Percentiles rank a stretch among this genome's conserved stretches.
Evolutionary conservation across 257 asterid genomes (phyloP).

Genomic region (Knoxia roxburghii): DNA sequence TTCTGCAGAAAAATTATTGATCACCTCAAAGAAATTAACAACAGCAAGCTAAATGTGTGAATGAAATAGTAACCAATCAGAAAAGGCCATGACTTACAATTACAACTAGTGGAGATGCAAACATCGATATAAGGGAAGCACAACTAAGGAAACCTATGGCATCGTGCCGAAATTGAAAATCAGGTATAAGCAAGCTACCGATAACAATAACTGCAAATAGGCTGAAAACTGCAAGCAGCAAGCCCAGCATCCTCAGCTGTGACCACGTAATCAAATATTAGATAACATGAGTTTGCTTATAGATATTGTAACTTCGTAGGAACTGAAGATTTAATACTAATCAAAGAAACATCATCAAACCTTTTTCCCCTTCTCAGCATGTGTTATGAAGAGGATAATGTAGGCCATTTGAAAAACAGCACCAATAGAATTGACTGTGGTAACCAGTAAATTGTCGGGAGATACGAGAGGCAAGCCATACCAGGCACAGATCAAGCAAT

Average conservation of each 20-base stretch:
- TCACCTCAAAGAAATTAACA: not conserved
- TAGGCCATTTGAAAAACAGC: conserved; percentile 47
- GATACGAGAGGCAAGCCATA: conserved; percentile 61
- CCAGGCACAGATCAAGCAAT: conserved; percentile 68
- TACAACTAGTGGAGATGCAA: conserved; percentile 58
- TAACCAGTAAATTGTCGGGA: conserved; percentile 41
- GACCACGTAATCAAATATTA: conserved; percentile 1
- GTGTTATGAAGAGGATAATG: conserved; percentile 37
- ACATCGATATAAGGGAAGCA: conserved; percentile 61
- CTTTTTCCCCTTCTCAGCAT: conserved; percentile 41
- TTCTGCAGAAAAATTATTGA: conserved; percentile 34
- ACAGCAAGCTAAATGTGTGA: not conserved
- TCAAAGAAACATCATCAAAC: conserved; percentile 16
- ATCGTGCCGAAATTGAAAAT: conserved; percentile 36
- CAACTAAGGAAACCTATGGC: conserved; percentile 42
- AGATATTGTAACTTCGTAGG: not conserved
- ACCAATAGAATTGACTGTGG: conserved; percentile 56
- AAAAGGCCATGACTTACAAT: conserved; percentile 33
- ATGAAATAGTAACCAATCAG: not conserved
- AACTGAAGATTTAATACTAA: not conserved
- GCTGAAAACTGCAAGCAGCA: conserved; percentile 35
- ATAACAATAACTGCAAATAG: conserved; percentile 35
- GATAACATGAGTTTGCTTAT: not conserved
- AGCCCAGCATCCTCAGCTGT: conserved; percentile 46
- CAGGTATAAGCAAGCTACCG: conserved; percentile 39